phyloP scores from a whole-genome alignment of 2,329 filamentous ascomycete genomes.

The Parastagonospora nodorum region DNA sequence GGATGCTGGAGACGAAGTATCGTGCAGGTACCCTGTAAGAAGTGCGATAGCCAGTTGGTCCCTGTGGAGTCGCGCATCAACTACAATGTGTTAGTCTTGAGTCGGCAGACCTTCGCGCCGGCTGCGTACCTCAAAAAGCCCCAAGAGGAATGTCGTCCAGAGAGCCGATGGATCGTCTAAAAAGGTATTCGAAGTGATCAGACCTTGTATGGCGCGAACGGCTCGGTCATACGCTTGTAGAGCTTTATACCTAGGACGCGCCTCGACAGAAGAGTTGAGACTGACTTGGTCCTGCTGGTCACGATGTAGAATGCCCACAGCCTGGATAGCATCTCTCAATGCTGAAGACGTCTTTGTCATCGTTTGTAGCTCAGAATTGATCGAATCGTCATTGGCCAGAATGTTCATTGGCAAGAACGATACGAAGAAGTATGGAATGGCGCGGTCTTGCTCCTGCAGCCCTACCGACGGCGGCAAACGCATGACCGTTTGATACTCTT shows the following conservation, averaged over 20 bases:
- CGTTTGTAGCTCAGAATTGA: conserved; percentile 14
- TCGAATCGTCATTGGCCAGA: conserved; percentile 9
- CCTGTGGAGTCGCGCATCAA: conserved; percentile 34
- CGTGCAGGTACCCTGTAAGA: conserved; percentile 32
- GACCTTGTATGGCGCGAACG: conserved; percentile 16
- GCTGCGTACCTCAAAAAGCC: conserved; percentile 29
- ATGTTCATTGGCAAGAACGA: conserved; percentile 30
- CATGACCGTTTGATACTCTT: not conserved
- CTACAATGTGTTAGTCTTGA: conserved; percentile 5
- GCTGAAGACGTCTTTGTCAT: conserved; percentile 16
- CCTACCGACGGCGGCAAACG: conserved; percentile 1
- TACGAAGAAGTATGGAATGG: conserved; percentile 27
- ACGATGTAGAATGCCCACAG: conserved; percentile 22
- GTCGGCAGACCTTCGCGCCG: not conserved
- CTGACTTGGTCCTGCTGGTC: not conserved
- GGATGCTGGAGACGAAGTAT: conserved; percentile 29
- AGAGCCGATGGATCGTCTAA: conserved; percentile 21
- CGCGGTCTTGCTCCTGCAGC: conserved; percentile 3
- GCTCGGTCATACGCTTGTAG: conserved; percentile 26
- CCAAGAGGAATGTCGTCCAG: conserved; percentile 33
- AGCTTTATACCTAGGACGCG: not conserved
- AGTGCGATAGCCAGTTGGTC: conserved; percentile 33
- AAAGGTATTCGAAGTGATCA: conserved; percentile 15
- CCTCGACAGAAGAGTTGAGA: too few species aligned
- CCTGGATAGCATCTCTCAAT: conserved; percentile 24